phyloP scores from a whole-genome alignment of 1,284 basidiomycete species.

The Cerrena zonata region DNA sequence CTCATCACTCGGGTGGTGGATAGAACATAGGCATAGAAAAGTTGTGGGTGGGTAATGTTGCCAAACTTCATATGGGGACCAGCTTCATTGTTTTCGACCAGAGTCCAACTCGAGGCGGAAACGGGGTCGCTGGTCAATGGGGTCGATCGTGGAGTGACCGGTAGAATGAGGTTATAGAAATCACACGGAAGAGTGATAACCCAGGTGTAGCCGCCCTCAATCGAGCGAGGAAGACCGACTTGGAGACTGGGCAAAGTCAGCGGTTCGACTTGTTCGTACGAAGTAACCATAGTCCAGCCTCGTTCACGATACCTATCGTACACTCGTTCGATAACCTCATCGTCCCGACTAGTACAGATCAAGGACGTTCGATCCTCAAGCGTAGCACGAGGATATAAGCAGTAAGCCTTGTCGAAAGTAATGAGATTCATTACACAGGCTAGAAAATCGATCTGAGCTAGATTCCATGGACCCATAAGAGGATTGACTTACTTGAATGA shows the following conservation, averaged over 20 bases:
- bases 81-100: not conserved
- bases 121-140: slow-evolving; percentile 1
- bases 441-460: not conserved
- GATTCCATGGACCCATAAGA: not conserved
- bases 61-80: not conserved
- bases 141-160: not conserved
- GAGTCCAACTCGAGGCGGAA: not conserved
- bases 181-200: not conserved
- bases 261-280: no score
- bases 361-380: slow-evolving; percentile 13
- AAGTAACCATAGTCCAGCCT: not conserved
- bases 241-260: no score
- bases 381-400: slow-evolving; percentile 19
- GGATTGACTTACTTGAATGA: slow-evolving; percentile 12
- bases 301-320: not conserved
- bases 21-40: not conserved
- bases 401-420: slow-evolving; percentile 13
- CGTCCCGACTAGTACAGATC: slow-evolving; percentile 1
- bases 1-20: no score
- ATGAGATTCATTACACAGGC: slow-evolving; percentile 23
- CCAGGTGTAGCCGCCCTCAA: slow-evolving; percentile 1
- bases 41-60: not conserved
- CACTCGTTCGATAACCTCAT: not conserved
- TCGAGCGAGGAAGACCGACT: not conserved
- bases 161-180: not conserved